Evolutionary conservation across 495 filamentous ascomycete species (phyloP), one percentile per base, ranked within the genome.

Genomic region (Penicillium odoratum): DNA sequence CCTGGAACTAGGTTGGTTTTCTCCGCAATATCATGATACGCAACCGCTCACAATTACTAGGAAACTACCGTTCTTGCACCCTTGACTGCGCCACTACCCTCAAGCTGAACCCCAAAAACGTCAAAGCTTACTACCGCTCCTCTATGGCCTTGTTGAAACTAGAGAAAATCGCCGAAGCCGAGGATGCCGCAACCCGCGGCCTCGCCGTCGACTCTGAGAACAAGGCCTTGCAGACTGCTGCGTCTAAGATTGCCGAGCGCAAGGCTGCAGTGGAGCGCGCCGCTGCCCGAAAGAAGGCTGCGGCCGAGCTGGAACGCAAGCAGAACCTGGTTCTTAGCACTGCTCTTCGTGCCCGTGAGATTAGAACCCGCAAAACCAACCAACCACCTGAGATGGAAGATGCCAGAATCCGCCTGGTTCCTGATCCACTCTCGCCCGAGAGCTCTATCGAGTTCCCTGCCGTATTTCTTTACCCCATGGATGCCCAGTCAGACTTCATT

Each of bases 121-220:
- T 93, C 64, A 98, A 98, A 74, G 92, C 93, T 5, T 89, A 84
- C 68, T 98, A 97, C 70, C 88, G 94, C 53, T 89, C 88, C 29
- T 82, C 88, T 0, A 77, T 79, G 59, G 93, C 94, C 6, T 80
- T 94, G 57, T 75, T 92, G 18, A 84, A 86, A 7, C 80, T 97
- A 7, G 84, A 85, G 60, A 87, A 86, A 65, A 70, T 94, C 51
- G 64, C 71, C 10, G 91, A 94, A 68, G 91, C 94, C 5, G 80
- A 85, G 59, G 91, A 96, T 67, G 84, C 88, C 4, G 89, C 86
- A 56, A 68, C 78, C 5, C 80, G 85, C 5, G 93, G 93, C 0
- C 75, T 97, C 1, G 71, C 72, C 0, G 65, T 94, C n/a, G 89
- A 93, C 40, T 70, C 84, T 7, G 50, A 67, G 1, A 88, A 88